phyloP scores from a whole-genome alignment of 352 stramenopile species.

The Phytophthora sojae region DNA sequence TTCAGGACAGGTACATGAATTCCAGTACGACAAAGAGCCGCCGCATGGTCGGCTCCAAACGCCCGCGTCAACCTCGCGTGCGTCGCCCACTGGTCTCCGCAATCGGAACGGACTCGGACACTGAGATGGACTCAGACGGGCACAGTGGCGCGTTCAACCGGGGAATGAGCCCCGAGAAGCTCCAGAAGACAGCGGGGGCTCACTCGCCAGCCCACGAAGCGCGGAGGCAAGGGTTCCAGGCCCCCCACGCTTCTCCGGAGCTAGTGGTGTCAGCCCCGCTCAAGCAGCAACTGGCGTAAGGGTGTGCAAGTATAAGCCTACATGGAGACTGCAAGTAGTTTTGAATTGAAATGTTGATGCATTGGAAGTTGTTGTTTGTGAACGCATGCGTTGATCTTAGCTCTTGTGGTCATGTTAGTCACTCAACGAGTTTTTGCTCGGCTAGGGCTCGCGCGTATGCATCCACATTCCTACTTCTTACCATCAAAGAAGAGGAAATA shows the following conservation, averaged over 20 bases:
- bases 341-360: slow-evolving; percentile 10
- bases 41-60: slow-evolving; percentile 19
- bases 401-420: too few species aligned
- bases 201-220: slow-evolving; percentile 27
- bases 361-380: neutral
- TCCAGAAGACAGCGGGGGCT: slow-evolving; percentile 27
- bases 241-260: slow-evolving; percentile 12
- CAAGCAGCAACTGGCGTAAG: slow-evolving; percentile 27
- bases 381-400: neutral
- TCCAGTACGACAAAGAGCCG: slow-evolving; percentile 20
- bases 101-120: slow-evolving; percentile 28
- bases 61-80: slow-evolving; percentile 24
- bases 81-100: slow-evolving; percentile 1
- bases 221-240: slow-evolving; percentile 25
- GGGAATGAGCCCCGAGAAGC: slow-evolving; percentile 23
- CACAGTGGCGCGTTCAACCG: slow-evolving; percentile 6
- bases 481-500: slow-evolving; percentile 91
- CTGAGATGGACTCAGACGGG: slow-evolving; percentile 24
- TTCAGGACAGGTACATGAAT: slow-evolving; percentile 50
- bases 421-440: too few species aligned
- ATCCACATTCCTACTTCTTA: slow-evolving; percentile 44
- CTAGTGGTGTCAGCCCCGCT: slow-evolving; percentile 28
- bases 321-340: slow-evolving; percentile 7
- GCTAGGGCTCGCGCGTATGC: neutral
- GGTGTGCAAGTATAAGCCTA: slow-evolving; percentile 19